Evolutionary conservation across 495 filamentous ascomycete genomes (phyloP), one percentile per base, ranked within the genome.

Genomic region (Oleoguttula mirabilis): DNA sequence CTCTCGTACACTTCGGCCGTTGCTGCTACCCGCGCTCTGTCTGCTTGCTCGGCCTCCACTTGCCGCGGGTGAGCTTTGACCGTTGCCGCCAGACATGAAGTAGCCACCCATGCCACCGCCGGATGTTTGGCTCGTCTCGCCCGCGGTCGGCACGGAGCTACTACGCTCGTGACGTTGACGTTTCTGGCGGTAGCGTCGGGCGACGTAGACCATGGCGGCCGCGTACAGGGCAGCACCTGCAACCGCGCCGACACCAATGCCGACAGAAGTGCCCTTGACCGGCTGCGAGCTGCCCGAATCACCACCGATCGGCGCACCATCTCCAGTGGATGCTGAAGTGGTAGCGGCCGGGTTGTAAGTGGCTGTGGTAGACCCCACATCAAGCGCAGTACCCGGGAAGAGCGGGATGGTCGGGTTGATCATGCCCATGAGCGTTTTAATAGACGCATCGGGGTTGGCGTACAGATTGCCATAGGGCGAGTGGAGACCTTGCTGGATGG

Each of bases 171-270:
- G 90, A 32, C 27, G 27, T 57, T 79, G 73, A 66, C 78, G 82
- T 66, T 79, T 80, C 65, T 80, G 81, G 69, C 85, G 87, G 73
- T 96, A 98, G 46, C 90, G 72, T 33, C 92, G 75, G 19, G 90
- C 90, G 50, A 96, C 74, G 59, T 88, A 81, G 65, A 96, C 92
- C 90, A 98, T 96, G 60, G 84, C 92, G n/a, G 84, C 88, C 57
- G 88, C 92, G 54, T 98, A 98, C n/a, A 79, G 82, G 33, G 79
- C 78, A 12, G 85, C 85, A 55, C 86, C 85, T 31, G 71, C 75
- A 22, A 86, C 75, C 39, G 83, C 80, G 52, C 80, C 83, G 34
- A 79, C 65, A 35, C 77, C 84, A 58, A 95, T 85, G 50, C 80
- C 86, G 35, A 84, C 81, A n/a, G 82, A 88, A 55, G 80, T 82